These are phyloP conservation scores for Plantago coronopus DNA, from an alignment of 305 asterid species.

Conservation along the genomic window DNA sequence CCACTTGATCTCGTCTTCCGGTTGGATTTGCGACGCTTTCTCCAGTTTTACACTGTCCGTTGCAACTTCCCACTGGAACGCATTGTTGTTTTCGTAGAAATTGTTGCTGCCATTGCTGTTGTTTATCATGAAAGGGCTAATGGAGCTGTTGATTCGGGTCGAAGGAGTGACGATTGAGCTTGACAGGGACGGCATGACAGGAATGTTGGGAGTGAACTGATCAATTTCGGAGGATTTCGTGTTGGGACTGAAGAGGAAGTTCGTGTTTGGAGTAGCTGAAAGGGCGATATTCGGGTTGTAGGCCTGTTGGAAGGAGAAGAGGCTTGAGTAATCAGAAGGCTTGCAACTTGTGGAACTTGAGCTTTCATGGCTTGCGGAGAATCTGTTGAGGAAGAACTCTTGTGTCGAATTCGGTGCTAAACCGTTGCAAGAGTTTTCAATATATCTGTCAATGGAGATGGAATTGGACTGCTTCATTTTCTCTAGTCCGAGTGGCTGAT, in stretches of 20 bases:
- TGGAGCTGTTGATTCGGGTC: not conserved
- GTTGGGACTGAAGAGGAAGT: conserved; percentile 34
- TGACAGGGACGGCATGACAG: conserved; percentile 22
- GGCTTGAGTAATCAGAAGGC: conserved; percentile 29
- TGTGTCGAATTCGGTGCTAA: conserved; percentile 36
- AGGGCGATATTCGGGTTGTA: conserved; percentile 36
- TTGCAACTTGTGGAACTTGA: conserved; percentile 16
- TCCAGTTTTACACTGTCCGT: conserved; percentile 36
- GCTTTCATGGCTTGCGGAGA: conserved; percentile 40
- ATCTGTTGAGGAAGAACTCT: conserved; percentile 65
- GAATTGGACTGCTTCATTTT: conserved; percentile 15
- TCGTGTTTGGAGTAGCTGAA: conserved; percentile 31
- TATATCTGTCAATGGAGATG: conserved; percentile 10
- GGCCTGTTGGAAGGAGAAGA: conserved; percentile 50
- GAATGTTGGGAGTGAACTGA: conserved; percentile 19
- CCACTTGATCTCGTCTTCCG: conserved; percentile 41
- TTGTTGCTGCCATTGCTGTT: not conserved
- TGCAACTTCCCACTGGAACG: conserved; percentile 13
- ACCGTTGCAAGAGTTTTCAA: conserved; percentile 7
- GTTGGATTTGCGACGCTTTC: conserved; percentile 27
- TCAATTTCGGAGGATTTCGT: conserved; percentile 33
- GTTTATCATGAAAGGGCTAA: conserved; percentile 4
- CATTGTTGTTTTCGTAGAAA: conserved; percentile 11
- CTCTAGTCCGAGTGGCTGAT: conserved; percentile 15
- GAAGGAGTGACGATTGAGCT: not conserved